Conservation (phyloP, 306 rosid genomes). For the Gillenia trifoliata region DNA sequence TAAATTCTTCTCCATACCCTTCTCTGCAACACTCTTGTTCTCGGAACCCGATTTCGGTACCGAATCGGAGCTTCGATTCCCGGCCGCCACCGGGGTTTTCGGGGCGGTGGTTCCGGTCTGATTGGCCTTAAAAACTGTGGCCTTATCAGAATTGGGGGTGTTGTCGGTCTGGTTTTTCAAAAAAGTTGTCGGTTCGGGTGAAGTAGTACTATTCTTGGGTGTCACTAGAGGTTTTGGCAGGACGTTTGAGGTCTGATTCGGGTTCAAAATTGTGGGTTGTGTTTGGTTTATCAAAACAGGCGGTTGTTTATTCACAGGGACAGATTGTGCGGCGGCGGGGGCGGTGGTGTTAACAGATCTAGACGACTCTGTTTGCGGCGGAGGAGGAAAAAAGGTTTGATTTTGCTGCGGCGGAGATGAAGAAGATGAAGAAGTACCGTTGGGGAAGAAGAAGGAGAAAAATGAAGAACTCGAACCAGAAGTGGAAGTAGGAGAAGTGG, state of each 20-base stretch:
- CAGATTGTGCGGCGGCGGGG: conserved; percentile 26
- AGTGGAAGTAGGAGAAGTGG: not conserved
- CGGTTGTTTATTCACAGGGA: conserved; percentile 8
- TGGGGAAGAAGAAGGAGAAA: conserved; percentile 49
- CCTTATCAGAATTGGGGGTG: conserved; percentile 6
- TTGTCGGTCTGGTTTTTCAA: conserved; percentile 19
- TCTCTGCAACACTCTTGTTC: not conserved
- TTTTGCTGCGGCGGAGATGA: conserved; percentile 1
- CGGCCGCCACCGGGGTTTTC: conserved; percentile 5
- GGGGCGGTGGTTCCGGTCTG: conserved; percentile 11
- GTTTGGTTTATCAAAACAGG: conserved; percentile 20
- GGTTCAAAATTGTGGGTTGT: conserved; percentile 17
- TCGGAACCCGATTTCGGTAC: conserved; percentile 13
- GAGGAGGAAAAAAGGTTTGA: conserved; percentile 3
- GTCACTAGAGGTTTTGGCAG: not conserved
- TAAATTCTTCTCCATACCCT: conserved; percentile 23
- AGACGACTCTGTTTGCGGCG: conserved; percentile 20
- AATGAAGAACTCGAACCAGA: conserved; percentile 35
- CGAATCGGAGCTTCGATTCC: conserved; percentile 8
- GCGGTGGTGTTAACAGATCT: conserved; percentile 46
- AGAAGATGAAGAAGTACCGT: conserved; percentile 12
- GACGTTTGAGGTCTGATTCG: conserved; percentile 32
- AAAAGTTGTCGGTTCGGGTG: not conserved
- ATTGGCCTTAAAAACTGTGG: conserved; percentile 21
- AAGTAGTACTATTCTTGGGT: not conserved